Percentiles rank a stretch among this genome's conserved stretches.
Conservation (phyloP, 345 rosid species). For the Acer negundo region DNA sequence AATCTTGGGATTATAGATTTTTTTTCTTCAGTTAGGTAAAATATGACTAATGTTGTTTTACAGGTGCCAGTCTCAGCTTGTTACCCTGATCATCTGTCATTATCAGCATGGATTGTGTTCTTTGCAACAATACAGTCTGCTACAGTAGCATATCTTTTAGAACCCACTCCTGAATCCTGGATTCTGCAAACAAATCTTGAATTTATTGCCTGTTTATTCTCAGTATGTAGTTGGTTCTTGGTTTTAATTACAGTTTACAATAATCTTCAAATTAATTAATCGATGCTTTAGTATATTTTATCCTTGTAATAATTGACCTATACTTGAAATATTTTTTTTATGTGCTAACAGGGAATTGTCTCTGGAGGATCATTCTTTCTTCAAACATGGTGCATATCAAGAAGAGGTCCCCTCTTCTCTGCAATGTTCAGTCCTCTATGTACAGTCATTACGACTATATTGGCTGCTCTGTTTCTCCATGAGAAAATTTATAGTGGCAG, state of each 20-base stretch:
- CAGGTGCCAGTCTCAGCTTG: conserved; percentile 60
- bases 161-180: conserved; percentile 51
- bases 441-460: conserved; percentile 53
- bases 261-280: too few species aligned
- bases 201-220: conserved; percentile 36
- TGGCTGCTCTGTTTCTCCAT: conserved; percentile 57
- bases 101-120: conserved; percentile 76
- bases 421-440: conserved; percentile 65
- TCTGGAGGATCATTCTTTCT: conserved; percentile 52
- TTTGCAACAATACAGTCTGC: conserved; percentile 56
- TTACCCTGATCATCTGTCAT: conserved; percentile 56
- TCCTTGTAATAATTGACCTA: not conserved
- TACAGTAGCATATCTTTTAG: conserved; percentile 41
- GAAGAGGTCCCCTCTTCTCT: conserved; percentile 62
- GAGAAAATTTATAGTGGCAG: conserved; percentile 62
- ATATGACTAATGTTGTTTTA: not conserved
- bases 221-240: conserved; percentile 32
- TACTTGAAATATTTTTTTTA: too few species aligned
- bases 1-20: too few species aligned
- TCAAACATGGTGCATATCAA: conserved; percentile 54
- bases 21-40: too few species aligned
- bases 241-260: not conserved
- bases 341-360: conserved; percentile 33
- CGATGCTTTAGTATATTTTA: not conserved
- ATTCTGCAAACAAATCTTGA: conserved; percentile 51